Evolutionary conservation across 345 rosid genomes (phyloP).

Genomic region (Boechera divaricarpa): DNA sequence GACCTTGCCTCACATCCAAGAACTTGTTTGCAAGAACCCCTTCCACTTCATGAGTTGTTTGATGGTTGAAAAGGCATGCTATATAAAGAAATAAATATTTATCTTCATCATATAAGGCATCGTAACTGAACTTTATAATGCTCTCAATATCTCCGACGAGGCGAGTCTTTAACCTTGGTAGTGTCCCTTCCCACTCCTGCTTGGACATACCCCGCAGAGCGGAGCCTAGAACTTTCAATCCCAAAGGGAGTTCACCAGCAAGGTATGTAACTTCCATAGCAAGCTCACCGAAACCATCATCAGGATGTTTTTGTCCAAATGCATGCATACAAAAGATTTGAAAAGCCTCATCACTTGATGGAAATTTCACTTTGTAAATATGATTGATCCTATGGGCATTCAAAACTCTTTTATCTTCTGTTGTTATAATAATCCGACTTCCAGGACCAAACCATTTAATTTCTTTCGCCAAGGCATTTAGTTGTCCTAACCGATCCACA

Average conservation of each 20-base stretch:
- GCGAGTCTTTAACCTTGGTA: neutral
- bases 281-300: neutral
- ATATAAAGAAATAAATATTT: neutral
- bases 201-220: too few relatives aligned
- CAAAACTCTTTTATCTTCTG: neutral
- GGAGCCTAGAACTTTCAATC: neutral
- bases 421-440: neutral
- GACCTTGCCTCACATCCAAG: neutral
- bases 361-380: neutral
- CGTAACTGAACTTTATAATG: neutral
- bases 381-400: neutral
- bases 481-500: neutral
- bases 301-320: neutral
- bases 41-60: neutral
- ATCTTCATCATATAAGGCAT: neutral
- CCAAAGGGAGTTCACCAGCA: neutral
- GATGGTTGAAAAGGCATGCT: neutral
- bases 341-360: neutral
- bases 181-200: too few relatives aligned
- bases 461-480: neutral
- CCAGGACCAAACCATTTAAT: neutral
- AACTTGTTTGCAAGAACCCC: neutral
- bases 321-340: neutral
- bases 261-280: neutral
- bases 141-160: neutral